Base-by-base conservation (phyloP, 768 basidiomycete species). In the Leccinellum rugosiceps region DNA sequence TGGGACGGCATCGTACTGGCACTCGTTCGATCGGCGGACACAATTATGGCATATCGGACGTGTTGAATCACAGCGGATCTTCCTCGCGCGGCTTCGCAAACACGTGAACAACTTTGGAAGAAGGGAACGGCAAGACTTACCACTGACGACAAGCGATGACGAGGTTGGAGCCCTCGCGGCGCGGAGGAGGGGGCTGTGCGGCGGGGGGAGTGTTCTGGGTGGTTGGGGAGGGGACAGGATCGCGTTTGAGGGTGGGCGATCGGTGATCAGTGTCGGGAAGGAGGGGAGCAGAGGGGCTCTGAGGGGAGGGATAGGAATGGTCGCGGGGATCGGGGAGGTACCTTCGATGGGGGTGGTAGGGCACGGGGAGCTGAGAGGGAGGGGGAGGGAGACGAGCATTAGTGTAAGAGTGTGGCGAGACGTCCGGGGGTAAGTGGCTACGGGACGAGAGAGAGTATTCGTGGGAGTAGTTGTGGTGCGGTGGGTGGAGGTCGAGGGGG, bases 61-160 rank as follows among this genome's bases (percentile, higher is more conserved):
- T 32, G 84, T 87, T 56, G 90, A 92, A 72, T 92, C 90, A 77
- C 90, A 92, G 58, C 87, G 84, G 65, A 92, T 91, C 80, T 92
- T 92, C 71, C 90, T 83, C 60, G 83, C 81, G 63, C 90, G 90
- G 73, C 90, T 92, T 76, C 69, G 66, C 62, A 68, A n/a, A 49
- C 60, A 74, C 67, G 70, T 74, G 66, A 72, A 61, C 49, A 52
- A 62, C 53, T 30, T 7, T 59, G 65, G 63, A 64, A 65, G 61
- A 63, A 62, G 68, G 46, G 35, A 50, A 56, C 71, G 76, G 71
- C 50, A 60, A 57, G 59, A 61, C 86, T 68, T 70, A 91, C 89
- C 89, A 92, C 71, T 90, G 88, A 60, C 85, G 85, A 78, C 90
- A 92, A 62, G 90, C 89, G 75, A 92, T 89, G 74, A 92, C 89